Conservation (phyloP, 2,329 filamentous ascomycete genomes). For the Kalaharituber pfeilii region DNA sequence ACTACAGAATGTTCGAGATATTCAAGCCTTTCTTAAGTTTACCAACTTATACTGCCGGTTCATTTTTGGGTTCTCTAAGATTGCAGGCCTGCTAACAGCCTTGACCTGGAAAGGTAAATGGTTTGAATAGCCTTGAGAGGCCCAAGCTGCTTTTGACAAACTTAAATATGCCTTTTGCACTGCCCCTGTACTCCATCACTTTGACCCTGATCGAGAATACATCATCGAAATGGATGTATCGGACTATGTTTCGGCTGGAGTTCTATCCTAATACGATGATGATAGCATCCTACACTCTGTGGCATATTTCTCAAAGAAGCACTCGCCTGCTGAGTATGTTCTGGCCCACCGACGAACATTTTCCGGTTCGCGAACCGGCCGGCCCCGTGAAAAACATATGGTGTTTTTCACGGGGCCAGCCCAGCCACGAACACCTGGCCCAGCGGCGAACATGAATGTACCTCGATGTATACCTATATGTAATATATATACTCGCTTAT, state of each 20-base stretch:
- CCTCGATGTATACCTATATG: no score
- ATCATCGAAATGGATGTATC: constrained; percentile 9
- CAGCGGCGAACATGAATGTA: no score
- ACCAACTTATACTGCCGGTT: constrained; percentile 26
- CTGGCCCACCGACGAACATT: no score
- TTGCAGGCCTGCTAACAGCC: constrained; percentile 13
- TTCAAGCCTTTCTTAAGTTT: constrained; percentile 25
- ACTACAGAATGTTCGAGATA: constrained; percentile 16
- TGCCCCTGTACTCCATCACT: constrained; percentile 17
- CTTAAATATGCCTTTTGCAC: constrained; percentile 16
- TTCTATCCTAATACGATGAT: constrained; percentile 6
- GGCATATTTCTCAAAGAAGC: constrained; percentile 8
- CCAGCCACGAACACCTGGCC: no score
- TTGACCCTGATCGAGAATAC: constrained; percentile 11
- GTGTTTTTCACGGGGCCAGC: no score
- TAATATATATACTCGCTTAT: no score
- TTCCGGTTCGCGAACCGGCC: no score
- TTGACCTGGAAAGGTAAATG: constrained; percentile 14
- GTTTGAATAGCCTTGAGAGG: background rate
- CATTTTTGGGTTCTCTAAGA: constrained; percentile 19
- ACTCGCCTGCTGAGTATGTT: no score
- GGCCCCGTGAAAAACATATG: no score
- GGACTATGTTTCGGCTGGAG: constrained; percentile 1
- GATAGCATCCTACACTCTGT: constrained; percentile 2
- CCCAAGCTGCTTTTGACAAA: constrained; percentile 7